Evolutionary conservation across 768 basidiomycete genomes (phyloP).

Genomic region (Leucocoprinus birnbaumii): DNA sequence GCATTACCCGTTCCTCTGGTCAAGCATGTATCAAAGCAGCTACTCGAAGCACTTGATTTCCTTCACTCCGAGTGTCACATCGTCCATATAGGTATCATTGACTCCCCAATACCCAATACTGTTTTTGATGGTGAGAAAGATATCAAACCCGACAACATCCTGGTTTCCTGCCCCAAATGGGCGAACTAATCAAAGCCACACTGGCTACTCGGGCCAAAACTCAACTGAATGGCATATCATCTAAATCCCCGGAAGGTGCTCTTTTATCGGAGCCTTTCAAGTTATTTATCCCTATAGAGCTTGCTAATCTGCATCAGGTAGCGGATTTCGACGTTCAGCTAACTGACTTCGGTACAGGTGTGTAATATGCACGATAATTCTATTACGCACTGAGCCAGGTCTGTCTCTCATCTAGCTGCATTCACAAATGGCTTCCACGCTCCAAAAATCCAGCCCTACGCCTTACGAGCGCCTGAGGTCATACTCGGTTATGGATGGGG

Average conservation of each 20-base stretch:
- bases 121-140: slow-evolving; percentile 36
- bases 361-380: background rate
- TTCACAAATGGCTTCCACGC: slow-evolving; percentile 28
- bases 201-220: background rate
- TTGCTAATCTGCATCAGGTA: background rate
- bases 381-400: no score
- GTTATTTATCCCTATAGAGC: background rate
- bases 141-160: slow-evolving; percentile 18
- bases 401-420: no score
- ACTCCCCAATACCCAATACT: slow-evolving; percentile 59
- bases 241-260: background rate
- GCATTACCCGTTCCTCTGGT: slow-evolving; percentile 33
- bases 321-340: slow-evolving; percentile 12
- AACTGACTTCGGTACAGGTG: slow-evolving; percentile 16
- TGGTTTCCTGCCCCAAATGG: slow-evolving; percentile 1
- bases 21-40: slow-evolving; percentile 53
- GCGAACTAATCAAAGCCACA: background rate
- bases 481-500: slow-evolving; percentile 49
- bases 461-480: slow-evolving; percentile 63
- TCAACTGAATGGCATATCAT: background rate
- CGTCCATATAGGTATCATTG: slow-evolving; percentile 63
- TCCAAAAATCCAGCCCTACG: slow-evolving; percentile 75
- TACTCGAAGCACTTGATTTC: slow-evolving; percentile 51
- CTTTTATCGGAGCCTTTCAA: background rate
- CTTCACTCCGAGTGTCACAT: slow-evolving; percentile 50